Evolutionary conservation across 2,329 filamentous ascomycete genomes (phyloP).

Genomic region (Rugonectria rugulosa): DNA sequence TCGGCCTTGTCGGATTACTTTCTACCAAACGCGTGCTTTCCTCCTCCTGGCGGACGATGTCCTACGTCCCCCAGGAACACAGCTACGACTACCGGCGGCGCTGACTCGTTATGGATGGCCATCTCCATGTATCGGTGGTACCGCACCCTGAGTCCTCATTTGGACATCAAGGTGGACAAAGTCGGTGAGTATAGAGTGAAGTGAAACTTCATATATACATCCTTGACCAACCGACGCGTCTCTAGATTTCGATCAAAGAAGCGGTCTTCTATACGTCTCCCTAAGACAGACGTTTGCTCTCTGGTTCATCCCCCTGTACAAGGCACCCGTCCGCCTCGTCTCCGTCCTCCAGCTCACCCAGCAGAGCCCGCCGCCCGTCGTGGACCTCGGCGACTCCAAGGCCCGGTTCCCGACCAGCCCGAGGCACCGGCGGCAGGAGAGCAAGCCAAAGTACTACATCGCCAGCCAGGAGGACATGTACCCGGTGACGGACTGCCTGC

Average conservation of each 20-base stretch:
- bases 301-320: constrained; percentile 80
- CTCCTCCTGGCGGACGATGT: constrained; percentile 80
- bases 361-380: constrained; percentile 43
- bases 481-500: constrained; percentile 76
- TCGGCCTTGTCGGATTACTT: constrained; percentile 76
- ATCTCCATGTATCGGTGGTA: constrained; percentile 82
- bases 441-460: constrained; percentile 69
- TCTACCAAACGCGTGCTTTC: constrained; percentile 73
- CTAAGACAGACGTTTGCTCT: constrained; percentile 79
- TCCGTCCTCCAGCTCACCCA: constrained; percentile 70
- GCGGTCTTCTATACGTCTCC: constrained; percentile 74
- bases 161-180: constrained; percentile 72
- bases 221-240: background rate
- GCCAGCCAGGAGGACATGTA: constrained; percentile 82
- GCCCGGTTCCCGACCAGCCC: constrained; percentile 19
- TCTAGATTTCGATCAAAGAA: constrained; percentile 71
- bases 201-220: rapidly evolving
- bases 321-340: constrained; percentile 71
- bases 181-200: constrained; percentile 47
- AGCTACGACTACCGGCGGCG: constrained; percentile 49
- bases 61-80: constrained; percentile 55
- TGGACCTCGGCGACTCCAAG: constrained; percentile 9
- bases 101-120: constrained; percentile 73
- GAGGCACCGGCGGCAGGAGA: constrained; percentile 22
- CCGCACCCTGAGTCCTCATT: constrained; percentile 79